phyloP scores from a whole-genome alignment of 176 grass and related monocot species.

The Cocos nucifera region DNA sequence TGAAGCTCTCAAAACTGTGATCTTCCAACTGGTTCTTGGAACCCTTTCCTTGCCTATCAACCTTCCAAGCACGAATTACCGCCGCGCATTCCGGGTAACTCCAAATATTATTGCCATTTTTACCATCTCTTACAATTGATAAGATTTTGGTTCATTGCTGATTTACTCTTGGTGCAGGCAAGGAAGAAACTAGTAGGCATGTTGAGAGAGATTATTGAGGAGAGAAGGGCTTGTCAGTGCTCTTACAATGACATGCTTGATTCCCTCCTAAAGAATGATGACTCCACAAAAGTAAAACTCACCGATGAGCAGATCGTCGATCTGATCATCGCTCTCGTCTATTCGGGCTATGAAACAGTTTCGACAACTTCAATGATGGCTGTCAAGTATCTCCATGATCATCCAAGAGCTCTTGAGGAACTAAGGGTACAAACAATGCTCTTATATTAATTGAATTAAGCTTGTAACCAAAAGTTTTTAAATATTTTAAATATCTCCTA shows the following conservation, averaged over 20 bases:
- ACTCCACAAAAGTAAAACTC: conserved; percentile 50
- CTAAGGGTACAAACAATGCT: conserved; percentile 48
- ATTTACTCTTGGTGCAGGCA: conserved; percentile 31
- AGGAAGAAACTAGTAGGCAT: conserved; percentile 86
- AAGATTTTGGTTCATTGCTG: neutral
- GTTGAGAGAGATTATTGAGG: conserved; percentile 50
- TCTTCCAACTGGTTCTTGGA: conserved; percentile 82
- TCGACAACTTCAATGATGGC: conserved; percentile 98
- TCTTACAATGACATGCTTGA: conserved; percentile 63
- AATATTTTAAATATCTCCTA: too few relatives aligned
- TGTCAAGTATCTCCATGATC: conserved; percentile 79
- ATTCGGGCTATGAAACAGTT: conserved; percentile 93
- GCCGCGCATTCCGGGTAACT: conserved; percentile 52
- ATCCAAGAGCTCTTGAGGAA: conserved; percentile 62
- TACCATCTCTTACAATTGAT: neutral
- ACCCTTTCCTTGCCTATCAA: conserved; percentile 90
- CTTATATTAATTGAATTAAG: conserved; percentile 5
- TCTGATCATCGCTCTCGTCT: conserved; percentile 76
- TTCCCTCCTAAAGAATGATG: conserved; percentile 38
- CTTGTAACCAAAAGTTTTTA: too few relatives aligned
- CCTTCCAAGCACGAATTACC: conserved; percentile 70
- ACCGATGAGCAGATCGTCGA: conserved; percentile 84
- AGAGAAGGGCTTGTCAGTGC: conserved; percentile 34
- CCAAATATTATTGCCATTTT: neutral
- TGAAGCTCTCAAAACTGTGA: conserved; percentile 61